Evolutionary conservation across 768 basidiomycete species (phyloP).

Genomic region (Piloderma croceum): DNA sequence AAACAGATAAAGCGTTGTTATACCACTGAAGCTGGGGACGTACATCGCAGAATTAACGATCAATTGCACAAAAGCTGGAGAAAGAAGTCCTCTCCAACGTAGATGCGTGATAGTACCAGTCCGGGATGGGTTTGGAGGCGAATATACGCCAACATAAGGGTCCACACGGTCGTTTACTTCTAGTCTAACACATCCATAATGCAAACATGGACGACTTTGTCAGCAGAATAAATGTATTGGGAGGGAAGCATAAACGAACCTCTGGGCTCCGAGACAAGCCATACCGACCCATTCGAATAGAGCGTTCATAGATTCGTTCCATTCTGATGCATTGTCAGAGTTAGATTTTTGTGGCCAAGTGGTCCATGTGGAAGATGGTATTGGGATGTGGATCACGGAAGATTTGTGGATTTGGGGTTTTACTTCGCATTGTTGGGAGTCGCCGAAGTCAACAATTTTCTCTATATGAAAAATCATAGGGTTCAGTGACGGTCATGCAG

Average conservation of each 20-base stretch:
- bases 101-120: slow-evolving; percentile 48
- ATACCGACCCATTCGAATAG: slow-evolving; percentile 75
- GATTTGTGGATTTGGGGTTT: slow-evolving; percentile 19
- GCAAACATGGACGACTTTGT: neutral
- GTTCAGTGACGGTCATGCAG: slow-evolving; percentile 3
- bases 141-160: slow-evolving; percentile 65
- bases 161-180: slow-evolving; percentile 58
- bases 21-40: slow-evolving; percentile 13
- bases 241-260: slow-evolving; percentile 34
- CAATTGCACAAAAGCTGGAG: slow-evolving; percentile 45
- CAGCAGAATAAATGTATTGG: neutral
- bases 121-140: slow-evolving; percentile 40
- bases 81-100: slow-evolving; percentile 56
- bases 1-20: too few relatives aligned
- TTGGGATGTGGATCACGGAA: slow-evolving; percentile 38
- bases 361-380: slow-evolving; percentile 23
- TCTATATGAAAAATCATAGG: slow-evolving; percentile 1
- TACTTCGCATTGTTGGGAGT: slow-evolving; percentile 12
- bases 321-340: slow-evolving; percentile 41
- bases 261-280: slow-evolving; percentile 59
- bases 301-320: slow-evolving; percentile 37
- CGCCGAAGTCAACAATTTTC: neutral
- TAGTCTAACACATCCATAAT: slow-evolving; percentile 38
- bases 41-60: slow-evolving; percentile 44
- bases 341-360: slow-evolving; percentile 16